These are phyloP conservation scores for Eragrostis curvula DNA, from an alignment of 176 grass and related monocot genomes.

Conservation along the genomic window DNA sequence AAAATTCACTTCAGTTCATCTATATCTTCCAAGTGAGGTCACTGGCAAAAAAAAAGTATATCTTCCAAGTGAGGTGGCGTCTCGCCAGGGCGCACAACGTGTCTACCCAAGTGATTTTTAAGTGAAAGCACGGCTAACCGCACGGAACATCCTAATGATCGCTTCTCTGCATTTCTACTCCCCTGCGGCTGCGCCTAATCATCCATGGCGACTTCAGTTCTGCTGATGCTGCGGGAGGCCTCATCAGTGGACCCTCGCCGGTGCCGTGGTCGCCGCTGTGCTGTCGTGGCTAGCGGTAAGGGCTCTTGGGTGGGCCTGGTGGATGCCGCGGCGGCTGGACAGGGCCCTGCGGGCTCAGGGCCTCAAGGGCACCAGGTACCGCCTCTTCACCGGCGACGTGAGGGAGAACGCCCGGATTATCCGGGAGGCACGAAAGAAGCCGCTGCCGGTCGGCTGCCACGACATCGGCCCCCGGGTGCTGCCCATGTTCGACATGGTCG, in stretches of 20 bases:
- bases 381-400: constrained; percentile 42
- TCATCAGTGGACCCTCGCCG: constrained; percentile 35
- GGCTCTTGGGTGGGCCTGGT: constrained; percentile 51
- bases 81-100: no score
- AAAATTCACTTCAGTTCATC: no score
- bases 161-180: not conserved
- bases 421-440: constrained; percentile 39
- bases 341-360: constrained; percentile 39
- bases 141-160: not conserved
- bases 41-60: no score
- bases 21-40: no score
- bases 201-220: not conserved
- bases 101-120: not conserved
- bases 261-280: constrained; percentile 11
- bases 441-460: constrained; percentile 50
- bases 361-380: constrained; percentile 47
- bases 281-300: constrained; percentile 29
- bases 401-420: constrained; percentile 35
- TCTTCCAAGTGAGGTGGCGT: no score
- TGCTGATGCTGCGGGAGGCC: constrained; percentile 6
- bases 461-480: constrained; percentile 41
- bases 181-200: no score
- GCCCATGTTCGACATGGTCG: constrained; percentile 1
- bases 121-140: not conserved
- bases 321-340: constrained; percentile 55